Evolutionary conservation across 2,329 filamentous ascomycete species (phyloP), one percentile per base, ranked within the genome.

Genomic region (Aspergillus sp.): DNA sequence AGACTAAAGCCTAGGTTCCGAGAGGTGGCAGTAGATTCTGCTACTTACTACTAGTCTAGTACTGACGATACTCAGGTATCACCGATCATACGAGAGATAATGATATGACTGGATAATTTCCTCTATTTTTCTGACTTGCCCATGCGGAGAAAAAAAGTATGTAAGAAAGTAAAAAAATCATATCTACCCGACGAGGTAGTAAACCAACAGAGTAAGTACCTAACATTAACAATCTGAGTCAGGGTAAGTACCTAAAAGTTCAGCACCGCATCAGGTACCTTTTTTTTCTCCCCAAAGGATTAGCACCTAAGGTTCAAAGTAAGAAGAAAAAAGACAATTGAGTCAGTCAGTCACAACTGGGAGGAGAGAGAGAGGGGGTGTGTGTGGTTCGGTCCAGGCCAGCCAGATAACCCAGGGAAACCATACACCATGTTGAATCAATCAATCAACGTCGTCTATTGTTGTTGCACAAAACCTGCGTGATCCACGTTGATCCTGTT

Each of bases 401-500:
- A 42, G 49, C 32, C 49, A 21, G 32, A 47, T 58, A 23, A 52
- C 47, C 32, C 54, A 52, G 25, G 39, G 39, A 52, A 58, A 42
- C 47, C 49, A 47, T 15, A n/a, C 32, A n/a, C 36, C 55, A 25
- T 30, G 25, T 6, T 27, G 27, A 44, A 44, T 32, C 41, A 60
- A 36, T 13, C 27, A 30, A 30, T 30, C 27, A 30, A 48, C 38
- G 57, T 52, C 30, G 38, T 27, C 36, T 13, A 39, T 60, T 54
- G 36, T 17, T 57, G 59, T 58, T 51, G 39, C 59, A 60, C 54
- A 60, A 36, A 36, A 48, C 54, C 51, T 53, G 54, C 54, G 39
- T 47, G 55, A 47, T 61, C 54, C 51, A 50, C 59, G 55, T 58
- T 58, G 54, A 54, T 47, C 48, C 39, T 44, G 48, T 55, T 55